phyloP scores from a whole-genome alignment of 768 basidiomycete genomes.

The Rubroboletus pulcherrimus region DNA sequence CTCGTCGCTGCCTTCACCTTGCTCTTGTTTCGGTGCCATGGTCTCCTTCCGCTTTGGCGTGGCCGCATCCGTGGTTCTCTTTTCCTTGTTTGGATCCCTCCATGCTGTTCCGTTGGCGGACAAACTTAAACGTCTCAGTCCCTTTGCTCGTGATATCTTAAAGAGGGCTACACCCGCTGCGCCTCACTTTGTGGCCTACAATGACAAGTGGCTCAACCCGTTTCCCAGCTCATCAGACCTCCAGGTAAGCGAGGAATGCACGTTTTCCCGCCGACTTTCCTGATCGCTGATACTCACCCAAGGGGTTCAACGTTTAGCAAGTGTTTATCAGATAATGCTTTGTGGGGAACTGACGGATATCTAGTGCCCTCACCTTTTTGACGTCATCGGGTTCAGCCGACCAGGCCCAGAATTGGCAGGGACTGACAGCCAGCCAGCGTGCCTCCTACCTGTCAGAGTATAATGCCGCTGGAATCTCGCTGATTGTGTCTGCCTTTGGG shows the following conservation, averaged over 20 bases:
- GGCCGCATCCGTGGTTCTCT: not conserved
- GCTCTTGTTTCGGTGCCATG: slow-evolving; percentile 9
- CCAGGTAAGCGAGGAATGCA: slow-evolving; percentile 27
- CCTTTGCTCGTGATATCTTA: slow-evolving; percentile 18
- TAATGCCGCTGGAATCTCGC: slow-evolving; percentile 48
- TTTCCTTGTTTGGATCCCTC: slow-evolving; percentile 7
- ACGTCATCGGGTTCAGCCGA: slow-evolving; percentile 39
- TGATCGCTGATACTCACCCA: not conserved
- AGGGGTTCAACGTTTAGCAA: slow-evolving; percentile 37
- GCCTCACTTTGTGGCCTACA: slow-evolving; percentile 46
- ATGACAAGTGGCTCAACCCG: slow-evolving; percentile 41
- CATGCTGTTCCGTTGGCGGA: slow-evolving; percentile 20
- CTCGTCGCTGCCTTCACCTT: not conserved
- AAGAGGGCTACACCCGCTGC: slow-evolving; percentile 34
- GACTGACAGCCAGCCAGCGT: slow-evolving; percentile 35
- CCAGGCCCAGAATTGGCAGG: slow-evolving; percentile 44
- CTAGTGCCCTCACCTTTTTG: slow-evolving; percentile 41
- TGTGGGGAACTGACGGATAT: not conserved
- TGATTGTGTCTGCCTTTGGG: slow-evolving; percentile 56
- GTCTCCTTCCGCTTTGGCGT: slow-evolving; percentile 9
- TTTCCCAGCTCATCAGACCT: slow-evolving; percentile 43
- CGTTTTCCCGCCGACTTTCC: not conserved
- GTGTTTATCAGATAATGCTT: not conserved
- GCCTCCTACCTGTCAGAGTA: slow-evolving; percentile 45
- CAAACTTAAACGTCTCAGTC: slow-evolving; percentile 22